Evolutionary conservation across 139 green algal genomes (phyloP).

Genomic region (Chlamydomonas sp.): DNA sequence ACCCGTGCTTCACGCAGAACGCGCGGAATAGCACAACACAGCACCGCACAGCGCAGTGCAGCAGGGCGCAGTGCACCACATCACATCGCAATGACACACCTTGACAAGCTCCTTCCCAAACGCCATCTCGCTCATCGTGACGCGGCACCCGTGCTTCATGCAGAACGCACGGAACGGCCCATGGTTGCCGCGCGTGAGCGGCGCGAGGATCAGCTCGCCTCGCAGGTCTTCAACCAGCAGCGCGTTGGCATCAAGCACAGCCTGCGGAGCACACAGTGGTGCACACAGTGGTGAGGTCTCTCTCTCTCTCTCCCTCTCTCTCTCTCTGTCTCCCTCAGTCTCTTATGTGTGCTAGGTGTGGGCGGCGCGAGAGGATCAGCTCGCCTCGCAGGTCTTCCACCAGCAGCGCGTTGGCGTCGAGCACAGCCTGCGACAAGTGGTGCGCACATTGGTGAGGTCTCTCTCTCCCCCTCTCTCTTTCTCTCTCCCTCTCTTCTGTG

Average conservation of each 20-base stretch:
- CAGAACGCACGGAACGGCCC: slow-evolving; percentile 1
- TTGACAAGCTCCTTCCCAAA: slow-evolving; percentile 56
- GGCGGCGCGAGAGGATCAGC: slow-evolving; percentile 10
- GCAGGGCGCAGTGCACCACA: too few species aligned
- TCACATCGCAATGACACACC: too few species aligned
- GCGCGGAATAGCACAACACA: not conserved
- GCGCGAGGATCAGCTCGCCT: slow-evolving; percentile 14
- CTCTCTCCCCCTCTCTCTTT: too few species aligned
- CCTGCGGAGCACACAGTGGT: not conserved
- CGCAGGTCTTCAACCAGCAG: not conserved
- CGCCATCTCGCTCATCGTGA: slow-evolving; percentile 75
- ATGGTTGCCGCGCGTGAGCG: slow-evolving; percentile 13
- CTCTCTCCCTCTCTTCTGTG: slow-evolving; percentile 1
- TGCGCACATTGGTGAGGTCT: not conserved
- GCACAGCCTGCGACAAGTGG: not conserved
- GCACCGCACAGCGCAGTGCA: too few species aligned
- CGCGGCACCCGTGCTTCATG: slow-evolving; percentile 21
- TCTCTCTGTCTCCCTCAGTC: too few species aligned
- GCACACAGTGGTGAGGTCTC: not conserved
- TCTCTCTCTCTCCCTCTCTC: too few species aligned
- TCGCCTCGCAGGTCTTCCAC: not conserved
- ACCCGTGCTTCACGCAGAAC: not conserved
- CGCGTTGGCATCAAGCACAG: not conserved
- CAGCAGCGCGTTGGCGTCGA: not conserved
- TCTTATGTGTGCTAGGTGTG: slow-evolving; percentile 7